Evolutionary conservation across 495 filamentous ascomycete species (phyloP).

Genomic region (Neurospora terricola): DNA sequence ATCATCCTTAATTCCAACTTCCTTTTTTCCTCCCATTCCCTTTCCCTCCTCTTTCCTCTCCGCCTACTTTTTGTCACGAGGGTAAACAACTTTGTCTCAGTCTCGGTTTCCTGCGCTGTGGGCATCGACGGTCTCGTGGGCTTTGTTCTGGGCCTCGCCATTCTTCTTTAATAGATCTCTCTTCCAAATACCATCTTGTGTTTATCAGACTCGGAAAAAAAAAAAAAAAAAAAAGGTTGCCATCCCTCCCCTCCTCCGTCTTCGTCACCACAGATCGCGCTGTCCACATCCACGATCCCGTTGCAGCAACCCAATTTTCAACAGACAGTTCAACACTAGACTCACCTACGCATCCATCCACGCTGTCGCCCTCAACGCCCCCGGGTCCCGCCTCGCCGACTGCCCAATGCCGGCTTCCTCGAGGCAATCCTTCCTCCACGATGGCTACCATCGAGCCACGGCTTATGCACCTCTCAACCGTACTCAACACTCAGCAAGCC

Average conservation of each 20-base stretch:
- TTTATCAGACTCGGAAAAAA: neutral
- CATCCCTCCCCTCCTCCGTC: neutral
- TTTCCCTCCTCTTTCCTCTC: slow-evolving; percentile 1
- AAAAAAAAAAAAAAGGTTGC: neutral
- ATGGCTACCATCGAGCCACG: slow-evolving; percentile 51
- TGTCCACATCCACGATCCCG: neutral
- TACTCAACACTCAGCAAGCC: slow-evolving; percentile 38
- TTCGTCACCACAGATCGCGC: neutral
- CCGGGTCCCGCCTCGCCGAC: neutral
- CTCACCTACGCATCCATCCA: neutral
- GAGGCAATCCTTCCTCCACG: slow-evolving; percentile 22
- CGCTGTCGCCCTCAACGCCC: neutral
- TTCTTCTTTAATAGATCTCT: neutral
- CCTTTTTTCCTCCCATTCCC: slow-evolving; percentile 14
- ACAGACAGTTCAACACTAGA: neutral
- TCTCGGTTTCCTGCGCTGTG: neutral
- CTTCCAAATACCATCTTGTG: neutral
- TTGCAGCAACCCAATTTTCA: neutral
- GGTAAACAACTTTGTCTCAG: neutral
- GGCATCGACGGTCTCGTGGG: neutral
- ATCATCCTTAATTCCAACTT: slow-evolving; percentile 10
- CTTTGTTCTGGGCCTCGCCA: neutral
- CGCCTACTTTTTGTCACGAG: neutral
- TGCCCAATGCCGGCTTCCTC: slow-evolving; percentile 23
- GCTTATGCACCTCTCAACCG: slow-evolving; percentile 37